A percentile compares a stretch with the other conserved stretches of the same genome.
These are phyloP conservation scores for Oryza meyeriana DNA, from an alignment of 176 grass and related monocot genomes.

Conservation along the genomic window DNA sequence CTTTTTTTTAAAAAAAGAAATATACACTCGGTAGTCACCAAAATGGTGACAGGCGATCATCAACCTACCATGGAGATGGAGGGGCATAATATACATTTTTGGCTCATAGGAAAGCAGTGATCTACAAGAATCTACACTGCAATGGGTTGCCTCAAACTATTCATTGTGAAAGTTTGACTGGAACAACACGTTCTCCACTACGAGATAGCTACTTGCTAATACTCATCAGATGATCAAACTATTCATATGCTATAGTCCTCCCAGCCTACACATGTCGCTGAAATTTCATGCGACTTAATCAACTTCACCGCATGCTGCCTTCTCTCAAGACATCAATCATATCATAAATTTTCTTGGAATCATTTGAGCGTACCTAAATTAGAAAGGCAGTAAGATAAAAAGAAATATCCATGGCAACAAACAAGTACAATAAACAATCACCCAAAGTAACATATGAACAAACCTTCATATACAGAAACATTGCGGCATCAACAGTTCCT, in stretches of 20 bases:
- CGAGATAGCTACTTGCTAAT: neutral
- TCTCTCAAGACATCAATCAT: conserved; percentile 82
- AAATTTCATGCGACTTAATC: neutral
- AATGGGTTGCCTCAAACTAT: neutral
- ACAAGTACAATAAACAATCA: neutral
- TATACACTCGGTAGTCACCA: neutral
- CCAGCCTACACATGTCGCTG: neutral
- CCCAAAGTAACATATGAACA: neutral
- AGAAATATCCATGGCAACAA: neutral
- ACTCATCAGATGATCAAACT: neutral
- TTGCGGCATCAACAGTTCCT: conserved; percentile 73
- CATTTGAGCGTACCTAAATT: conserved; percentile 69
- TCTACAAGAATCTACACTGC: neutral
- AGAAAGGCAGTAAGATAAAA: neutral
- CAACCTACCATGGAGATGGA: neutral
- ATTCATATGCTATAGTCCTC: neutral
- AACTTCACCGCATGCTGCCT: conserved; percentile 49
- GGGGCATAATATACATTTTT: neutral
- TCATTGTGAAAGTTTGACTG: neutral
- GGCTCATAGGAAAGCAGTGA: neutral
- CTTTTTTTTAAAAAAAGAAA: neutral
- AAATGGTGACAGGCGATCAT: neutral
- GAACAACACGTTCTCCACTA: neutral
- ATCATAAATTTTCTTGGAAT: conserved; percentile 71
- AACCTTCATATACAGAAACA: conserved; percentile 84